A percentile compares a stretch with the other conserved stretches of the same genome.
Conservation (phyloP, 164 flowering plant genomes). For the Cinnamomum chago region DNA sequence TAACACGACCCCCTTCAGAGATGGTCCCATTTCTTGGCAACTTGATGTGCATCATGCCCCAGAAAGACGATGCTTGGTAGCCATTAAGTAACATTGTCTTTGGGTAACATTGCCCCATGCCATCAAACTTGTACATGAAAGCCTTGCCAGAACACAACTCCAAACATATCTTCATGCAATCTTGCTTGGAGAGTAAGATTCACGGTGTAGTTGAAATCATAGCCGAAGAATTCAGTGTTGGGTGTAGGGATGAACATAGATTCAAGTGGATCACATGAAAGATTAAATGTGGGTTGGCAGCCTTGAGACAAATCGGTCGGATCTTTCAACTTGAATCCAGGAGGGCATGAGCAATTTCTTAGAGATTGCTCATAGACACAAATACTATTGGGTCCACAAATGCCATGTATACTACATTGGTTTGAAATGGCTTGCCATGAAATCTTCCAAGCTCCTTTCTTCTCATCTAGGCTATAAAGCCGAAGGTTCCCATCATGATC, state of each 20-base stretch:
- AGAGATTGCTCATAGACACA: constrained; percentile 1
- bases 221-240: constrained; percentile 10
- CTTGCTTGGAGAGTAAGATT: neutral
- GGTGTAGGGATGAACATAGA: constrained; percentile 7
- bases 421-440: constrained; percentile 8
- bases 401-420: constrained; percentile 4
- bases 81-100: constrained; percentile 14
- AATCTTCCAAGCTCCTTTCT: constrained; percentile 6
- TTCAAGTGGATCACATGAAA: no score
- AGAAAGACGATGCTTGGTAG: neutral
- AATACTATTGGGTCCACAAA: neutral
- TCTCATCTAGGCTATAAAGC: constrained; percentile 2
- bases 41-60: constrained; percentile 9
- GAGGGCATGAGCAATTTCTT: constrained; percentile 8
- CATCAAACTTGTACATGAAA: neutral
- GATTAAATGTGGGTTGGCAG: no score
- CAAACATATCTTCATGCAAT: neutral
- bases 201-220: neutral
- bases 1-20: neutral
- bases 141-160: neutral
- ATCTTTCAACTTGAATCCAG: no score
- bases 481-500: constrained; percentile 14
- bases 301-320: no score
- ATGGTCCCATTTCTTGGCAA: constrained; percentile 4
- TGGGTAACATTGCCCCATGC: constrained; percentile 3